Evolutionary conservation across 2,329 filamentous ascomycete genomes (phyloP).

Genomic region (Epichloe baconii): DNA sequence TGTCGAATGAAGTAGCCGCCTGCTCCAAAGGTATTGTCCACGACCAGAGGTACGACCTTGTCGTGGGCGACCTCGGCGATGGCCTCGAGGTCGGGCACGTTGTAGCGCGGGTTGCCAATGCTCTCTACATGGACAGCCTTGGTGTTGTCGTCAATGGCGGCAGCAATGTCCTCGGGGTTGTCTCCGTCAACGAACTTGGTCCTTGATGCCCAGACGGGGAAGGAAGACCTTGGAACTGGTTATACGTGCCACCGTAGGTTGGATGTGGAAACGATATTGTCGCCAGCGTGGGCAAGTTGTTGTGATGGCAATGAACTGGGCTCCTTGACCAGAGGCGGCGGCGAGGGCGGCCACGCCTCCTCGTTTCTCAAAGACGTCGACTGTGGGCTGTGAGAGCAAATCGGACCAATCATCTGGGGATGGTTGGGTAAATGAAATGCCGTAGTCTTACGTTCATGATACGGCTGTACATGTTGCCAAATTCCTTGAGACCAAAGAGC

Average conservation of each 20-base stretch:
- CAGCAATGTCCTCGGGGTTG: constrained; percentile 62
- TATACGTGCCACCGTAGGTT: constrained; percentile 95
- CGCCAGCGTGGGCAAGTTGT: constrained; percentile 72
- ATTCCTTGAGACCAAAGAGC: constrained; percentile 92
- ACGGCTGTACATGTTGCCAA: constrained; percentile 94
- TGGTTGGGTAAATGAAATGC: too few relatives aligned
- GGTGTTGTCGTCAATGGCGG: constrained; percentile 80
- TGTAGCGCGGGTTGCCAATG: constrained; percentile 89
- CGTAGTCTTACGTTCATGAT: constrained; percentile 67
- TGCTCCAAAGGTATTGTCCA: constrained; percentile 92
- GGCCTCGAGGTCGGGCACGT: constrained; percentile 79
- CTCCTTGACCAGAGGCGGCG: constrained; percentile 73
- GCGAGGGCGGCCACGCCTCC: constrained; percentile 80
- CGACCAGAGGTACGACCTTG: constrained; percentile 52
- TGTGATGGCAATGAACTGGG: constrained; percentile 80
- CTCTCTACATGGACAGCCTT: constrained; percentile 88
- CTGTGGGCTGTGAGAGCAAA: constrained; percentile 51
- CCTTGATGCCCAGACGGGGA: constrained; percentile 67
- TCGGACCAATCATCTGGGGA: not conserved
- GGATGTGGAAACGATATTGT: constrained; percentile 85
- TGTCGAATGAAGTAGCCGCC: constrained; percentile 85
- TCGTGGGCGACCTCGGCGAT: constrained; percentile 68
- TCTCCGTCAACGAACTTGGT: constrained; percentile 84
- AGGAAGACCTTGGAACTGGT: constrained; percentile 90
- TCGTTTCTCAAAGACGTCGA: constrained; percentile 93